Evolutionary conservation across 805 yeast species (phyloP).

Genomic region (Cyberlindnera bimundalis): DNA sequence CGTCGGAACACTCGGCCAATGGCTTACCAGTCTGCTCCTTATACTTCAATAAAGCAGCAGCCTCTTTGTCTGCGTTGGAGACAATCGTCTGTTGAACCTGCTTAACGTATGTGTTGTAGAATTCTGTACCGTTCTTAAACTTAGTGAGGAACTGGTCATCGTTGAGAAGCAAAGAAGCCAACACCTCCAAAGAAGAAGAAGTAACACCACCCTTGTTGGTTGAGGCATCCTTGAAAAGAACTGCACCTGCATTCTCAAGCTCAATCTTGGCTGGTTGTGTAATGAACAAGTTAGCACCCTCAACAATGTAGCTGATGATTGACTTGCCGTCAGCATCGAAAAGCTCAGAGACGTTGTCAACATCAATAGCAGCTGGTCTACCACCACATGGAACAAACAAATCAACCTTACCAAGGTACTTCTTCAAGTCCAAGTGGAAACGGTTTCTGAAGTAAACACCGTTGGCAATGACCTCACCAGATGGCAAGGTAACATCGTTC

Average conservation of each 20-base stretch:
- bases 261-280: conserved; percentile 90
- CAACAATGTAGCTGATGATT: conserved; percentile 83
- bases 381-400: conserved; percentile 99
- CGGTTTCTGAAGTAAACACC: conserved; percentile 90
- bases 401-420: conserved; percentile 63
- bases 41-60: conserved; percentile 81
- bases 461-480: conserved; percentile 66
- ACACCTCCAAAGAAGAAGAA: conserved; percentile 90
- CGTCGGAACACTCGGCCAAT: conserved; percentile 70
- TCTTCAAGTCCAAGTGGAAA: conserved; percentile 74
- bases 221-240: conserved; percentile 92
- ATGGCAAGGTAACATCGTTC: conserved; percentile 69
- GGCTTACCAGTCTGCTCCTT: conserved; percentile 59
- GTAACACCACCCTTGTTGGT: conserved; percentile 99
- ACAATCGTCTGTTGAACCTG: conserved; percentile 77
- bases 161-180: conserved; percentile 88
- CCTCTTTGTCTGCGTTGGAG: conserved; percentile 78
- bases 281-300: conserved; percentile 95
- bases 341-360: conserved; percentile 70
- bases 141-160: conserved; percentile 75
- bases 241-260: conserved; percentile 81
- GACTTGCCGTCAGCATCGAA: conserved; percentile 73
- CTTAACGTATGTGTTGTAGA: conserved; percentile 79
- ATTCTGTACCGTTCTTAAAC: conserved; percentile 70
- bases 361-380: conserved; percentile 93